Conservation (phyloP, 176 grass and related monocot species). For the Triticum urartu region DNA sequence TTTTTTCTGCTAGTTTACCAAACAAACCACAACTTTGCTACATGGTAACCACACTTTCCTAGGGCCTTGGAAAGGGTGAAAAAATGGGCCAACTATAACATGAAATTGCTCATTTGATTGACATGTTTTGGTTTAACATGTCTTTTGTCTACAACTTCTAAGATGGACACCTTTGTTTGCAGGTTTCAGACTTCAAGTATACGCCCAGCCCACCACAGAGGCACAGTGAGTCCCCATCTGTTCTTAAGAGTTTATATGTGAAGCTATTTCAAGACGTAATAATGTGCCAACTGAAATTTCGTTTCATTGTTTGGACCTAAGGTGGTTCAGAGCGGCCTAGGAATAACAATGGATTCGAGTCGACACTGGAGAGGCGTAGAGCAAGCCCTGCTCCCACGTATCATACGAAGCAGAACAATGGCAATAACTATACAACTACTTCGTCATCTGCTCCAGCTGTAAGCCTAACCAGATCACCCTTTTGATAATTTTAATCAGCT, state of each 20-base stretch:
- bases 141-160: not conserved
- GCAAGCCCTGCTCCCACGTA: constrained; percentile 40
- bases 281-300: constrained; percentile 7
- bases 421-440: constrained; percentile 29
- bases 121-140: not conserved
- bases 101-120: not conserved
- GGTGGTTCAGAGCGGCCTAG: constrained; percentile 41
- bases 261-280: not conserved
- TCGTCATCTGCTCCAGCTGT: constrained; percentile 47
- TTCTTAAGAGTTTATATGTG: not conserved
- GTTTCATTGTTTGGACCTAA: constrained; percentile 33
- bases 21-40: not conserved
- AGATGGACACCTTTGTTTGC: not conserved
- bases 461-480: constrained; percentile 27
- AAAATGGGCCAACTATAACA: not conserved
- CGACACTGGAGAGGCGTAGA: constrained; percentile 40
- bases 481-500: not conserved
- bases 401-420: constrained; percentile 18
- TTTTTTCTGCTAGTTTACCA: constrained; percentile 10
- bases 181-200: constrained; percentile 45
- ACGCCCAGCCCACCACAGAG: constrained; percentile 48
- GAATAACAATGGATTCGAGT: constrained; percentile 25
- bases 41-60: not conserved
- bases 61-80: not conserved
- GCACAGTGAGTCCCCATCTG: constrained; percentile 46